Evolutionary conservation across 2,329 filamentous ascomycete genomes (phyloP).

Genomic region (Colletotrichum caudatum): DNA sequence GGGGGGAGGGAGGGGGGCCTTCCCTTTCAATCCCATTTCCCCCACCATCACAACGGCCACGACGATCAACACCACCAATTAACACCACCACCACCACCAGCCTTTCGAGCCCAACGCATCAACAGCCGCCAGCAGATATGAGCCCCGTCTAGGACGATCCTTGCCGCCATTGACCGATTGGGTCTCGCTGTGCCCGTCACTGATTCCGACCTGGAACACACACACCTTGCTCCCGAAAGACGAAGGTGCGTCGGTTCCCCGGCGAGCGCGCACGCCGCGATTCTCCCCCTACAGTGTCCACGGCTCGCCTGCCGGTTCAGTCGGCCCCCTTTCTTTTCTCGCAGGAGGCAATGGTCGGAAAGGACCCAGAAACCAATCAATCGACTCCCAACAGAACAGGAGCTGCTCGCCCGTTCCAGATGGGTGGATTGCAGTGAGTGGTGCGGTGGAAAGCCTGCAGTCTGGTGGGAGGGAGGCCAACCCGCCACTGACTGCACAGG

Average conservation of each 20-base stretch:
- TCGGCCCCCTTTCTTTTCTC: not conserved
- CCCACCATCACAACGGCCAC: not conserved
- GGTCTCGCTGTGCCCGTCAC: not conserved
- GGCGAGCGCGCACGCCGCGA: slow-evolving; percentile 29
- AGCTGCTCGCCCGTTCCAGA: slow-evolving; percentile 8
- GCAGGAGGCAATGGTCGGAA: slow-evolving; percentile 4
- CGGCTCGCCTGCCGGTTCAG: not conserved
- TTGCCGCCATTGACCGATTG: slow-evolving; percentile 32
- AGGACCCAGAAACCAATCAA: not conserved
- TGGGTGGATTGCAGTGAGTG: not conserved
- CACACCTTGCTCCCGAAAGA: not conserved
- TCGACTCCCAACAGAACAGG: not conserved
- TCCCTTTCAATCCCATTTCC: not conserved
- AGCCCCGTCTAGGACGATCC: not conserved
- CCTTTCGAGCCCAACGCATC: not conserved
- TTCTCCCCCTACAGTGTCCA: not conserved
- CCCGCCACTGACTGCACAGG: not conserved
- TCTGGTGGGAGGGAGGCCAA: not conserved
- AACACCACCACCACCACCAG: no score
- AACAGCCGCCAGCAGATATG: slow-evolving; percentile 11
- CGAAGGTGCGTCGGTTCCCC: slow-evolving; percentile 20
- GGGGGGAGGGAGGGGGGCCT: not conserved
- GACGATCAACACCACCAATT: not conserved
- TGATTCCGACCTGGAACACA: slow-evolving; percentile 1
- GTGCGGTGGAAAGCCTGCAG: no score